phyloP scores from a whole-genome alignment of 2,329 filamentous ascomycete species.

The Penicillium sp. region DNA sequence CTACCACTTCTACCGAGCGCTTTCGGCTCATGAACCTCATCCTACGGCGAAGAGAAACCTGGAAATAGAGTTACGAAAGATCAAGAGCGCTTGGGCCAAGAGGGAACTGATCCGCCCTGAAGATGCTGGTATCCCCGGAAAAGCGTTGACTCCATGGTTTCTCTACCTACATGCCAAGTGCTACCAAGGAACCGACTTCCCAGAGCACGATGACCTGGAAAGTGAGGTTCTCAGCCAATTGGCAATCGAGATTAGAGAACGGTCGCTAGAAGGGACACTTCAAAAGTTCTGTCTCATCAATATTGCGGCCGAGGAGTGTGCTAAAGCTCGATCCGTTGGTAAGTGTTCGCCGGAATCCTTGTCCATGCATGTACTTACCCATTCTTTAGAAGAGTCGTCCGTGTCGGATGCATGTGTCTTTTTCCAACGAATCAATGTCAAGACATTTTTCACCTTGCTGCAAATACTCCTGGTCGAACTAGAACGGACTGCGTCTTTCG shows the following conservation, averaged over 20 bases:
- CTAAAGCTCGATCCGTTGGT: conserved; percentile 59
- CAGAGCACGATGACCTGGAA: conserved; percentile 75
- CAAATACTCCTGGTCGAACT: conserved; percentile 68
- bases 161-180: conserved; percentile 80
- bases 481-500: conserved; percentile 50
- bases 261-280: conserved; percentile 61
- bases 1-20: conserved; percentile 83
- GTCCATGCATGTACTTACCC: conserved; percentile 15
- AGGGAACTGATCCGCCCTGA: conserved; percentile 49
- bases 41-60: conserved; percentile 72
- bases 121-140: conserved; percentile 48
- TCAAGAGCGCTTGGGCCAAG: conserved; percentile 55
- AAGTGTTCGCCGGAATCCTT: conserved; percentile 25
- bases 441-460: conserved; percentile 69
- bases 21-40: conserved; percentile 70
- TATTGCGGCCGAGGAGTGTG: conserved; percentile 75
- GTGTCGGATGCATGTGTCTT: conserved; percentile 51
- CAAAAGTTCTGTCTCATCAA: conserved; percentile 82
- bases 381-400: conserved; percentile 47
- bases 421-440: conserved; percentile 72
- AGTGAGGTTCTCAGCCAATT: conserved; percentile 78
- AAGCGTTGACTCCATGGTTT: conserved; percentile 74
- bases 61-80: conserved; percentile 71
- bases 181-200: conserved; percentile 71
- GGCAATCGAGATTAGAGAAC: conserved; percentile 66